phyloP scores from a whole-genome alignment of 768 basidiomycete species.

The Daedalea quercina region DNA sequence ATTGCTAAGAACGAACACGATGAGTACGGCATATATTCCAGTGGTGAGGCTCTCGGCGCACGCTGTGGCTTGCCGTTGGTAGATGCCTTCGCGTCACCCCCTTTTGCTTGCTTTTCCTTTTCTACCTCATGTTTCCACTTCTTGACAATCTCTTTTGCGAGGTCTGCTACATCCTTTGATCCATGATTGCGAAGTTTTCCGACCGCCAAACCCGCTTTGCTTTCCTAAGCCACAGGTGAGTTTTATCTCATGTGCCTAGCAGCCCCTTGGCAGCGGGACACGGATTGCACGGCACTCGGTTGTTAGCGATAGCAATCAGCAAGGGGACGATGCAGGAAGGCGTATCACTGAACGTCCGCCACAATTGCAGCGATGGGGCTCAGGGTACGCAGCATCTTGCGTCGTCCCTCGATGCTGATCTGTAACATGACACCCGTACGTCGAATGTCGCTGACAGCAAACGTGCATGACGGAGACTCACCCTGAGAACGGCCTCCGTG shows the following conservation, averaged over 20 bases:
- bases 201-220: conserved; percentile 87
- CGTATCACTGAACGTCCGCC: neutral
- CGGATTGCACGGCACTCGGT: no score
- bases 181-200: conserved; percentile 79
- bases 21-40: neutral
- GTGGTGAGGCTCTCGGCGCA: conserved; percentile 23
- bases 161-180: conserved; percentile 65
- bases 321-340: no score
- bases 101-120: conserved; percentile 43
- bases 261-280: no score
- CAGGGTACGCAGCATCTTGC: no score
- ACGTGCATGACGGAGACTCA: conserved; percentile 35
- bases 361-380: neutral
- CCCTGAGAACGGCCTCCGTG: conserved; percentile 69
- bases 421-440: no score
- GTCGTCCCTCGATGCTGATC: no score
- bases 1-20: conserved; percentile 2
- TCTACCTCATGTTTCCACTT: conserved; percentile 91
- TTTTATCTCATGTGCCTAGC: no score
- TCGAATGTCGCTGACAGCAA: conserved; percentile 10
- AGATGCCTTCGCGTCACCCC: conserved; percentile 14
- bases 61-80: conserved; percentile 27
- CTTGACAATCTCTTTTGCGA: conserved; percentile 87
- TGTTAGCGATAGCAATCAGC: no score
- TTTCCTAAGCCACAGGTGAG: conserved; percentile 53